Evolutionary conservation across 495 filamentous ascomycete species (phyloP), one percentile per base, ranked within the genome.

Genomic region (Aspergillus conjunctus): DNA sequence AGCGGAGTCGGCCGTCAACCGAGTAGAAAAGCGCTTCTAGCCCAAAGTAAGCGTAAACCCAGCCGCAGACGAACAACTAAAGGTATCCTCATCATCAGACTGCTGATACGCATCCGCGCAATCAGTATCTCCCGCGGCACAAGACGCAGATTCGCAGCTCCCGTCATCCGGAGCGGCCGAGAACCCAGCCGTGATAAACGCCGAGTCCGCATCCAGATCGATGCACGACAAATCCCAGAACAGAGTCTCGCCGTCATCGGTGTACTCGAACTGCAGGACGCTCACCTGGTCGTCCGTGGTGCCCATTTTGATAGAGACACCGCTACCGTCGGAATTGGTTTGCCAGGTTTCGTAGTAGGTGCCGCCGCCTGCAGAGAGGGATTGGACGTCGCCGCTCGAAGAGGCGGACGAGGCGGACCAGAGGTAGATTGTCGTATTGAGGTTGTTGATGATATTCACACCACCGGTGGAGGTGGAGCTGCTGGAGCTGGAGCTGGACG

Each of bases 261-360:
- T 68, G 64, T 72, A 72, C 58, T 72, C 70, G 58, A 68, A 72
- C 53, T 79, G 76, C 6, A 79, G 66, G 14, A 79, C 71, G 54
- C 64, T 67, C 60, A 51, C 55, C 56, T 61, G 22, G 52, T 62
- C 54, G 31, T 63, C 21, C 41, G 54, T 58, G 48, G 75, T 77
- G 34, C 72, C 63, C 54, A 79, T 64, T 67, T 79, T 79, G 66
- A 79, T 73, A 30, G 76, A 79, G 59, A 77, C 64, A 46, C 75
- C 75, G 44, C 73, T 71, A 39, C 75, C 75, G 63, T 73, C 67
- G 54, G 72, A 53, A 64, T 70, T 73, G 59, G 64, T 73, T 26
- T 68, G 58, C 68, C 68, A 79, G 59, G 44, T 48, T 57, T 79
- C 68, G 51, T 32, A 56, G 62, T 68, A 70, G 65, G 51, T 67